phyloP scores from a whole-genome alignment of 108 stramenopile species.

The Skeletonema costatum region DNA sequence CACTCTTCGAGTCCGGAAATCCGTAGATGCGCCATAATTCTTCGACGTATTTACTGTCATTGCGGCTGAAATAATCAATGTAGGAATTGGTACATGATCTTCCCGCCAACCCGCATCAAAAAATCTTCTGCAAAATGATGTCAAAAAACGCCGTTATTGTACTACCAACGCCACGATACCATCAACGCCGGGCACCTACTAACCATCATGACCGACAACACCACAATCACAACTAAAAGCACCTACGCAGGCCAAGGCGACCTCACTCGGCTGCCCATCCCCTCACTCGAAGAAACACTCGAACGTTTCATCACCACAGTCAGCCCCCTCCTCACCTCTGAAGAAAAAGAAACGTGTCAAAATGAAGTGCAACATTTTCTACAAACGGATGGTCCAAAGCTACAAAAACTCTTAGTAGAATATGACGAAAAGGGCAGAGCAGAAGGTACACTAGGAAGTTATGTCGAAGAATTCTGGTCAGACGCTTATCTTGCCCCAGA shows the following conservation, averaged over 20 bases:
- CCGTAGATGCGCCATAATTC: too few species aligned
- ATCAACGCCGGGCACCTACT: too few species aligned
- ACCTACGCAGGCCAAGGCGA: conserved; percentile 60
- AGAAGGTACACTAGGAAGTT: conserved; percentile 62
- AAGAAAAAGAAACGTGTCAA: conserved; percentile 41
- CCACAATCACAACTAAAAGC: background rate
- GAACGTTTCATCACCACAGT: conserved; percentile 57
- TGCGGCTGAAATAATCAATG: too few species aligned
- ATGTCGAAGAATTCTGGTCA: conserved; percentile 90
- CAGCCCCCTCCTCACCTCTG: conserved; percentile 53
- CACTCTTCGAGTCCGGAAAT: too few species aligned
- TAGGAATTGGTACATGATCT: too few species aligned
- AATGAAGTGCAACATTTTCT: conserved; percentile 36
- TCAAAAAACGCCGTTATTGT: background rate
- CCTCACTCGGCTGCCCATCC: conserved; percentile 78
- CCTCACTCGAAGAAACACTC: conserved; percentile 75
- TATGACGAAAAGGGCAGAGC: conserved; percentile 64
- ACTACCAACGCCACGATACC: background rate
- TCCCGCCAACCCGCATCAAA: too few species aligned
- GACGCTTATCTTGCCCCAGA: conserved; percentile 89
- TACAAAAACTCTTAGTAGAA: conserved; percentile 71
- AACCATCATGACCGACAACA: background rate
- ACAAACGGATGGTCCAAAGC: conserved; percentile 55
- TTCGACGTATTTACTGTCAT: too few species aligned
- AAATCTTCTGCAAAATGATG: background rate